Percentiles rank a stretch among this genome's conserved stretches.
These are phyloP conservation scores for Suhomyces anneliseae DNA, from an alignment of 1,139 yeast species.

Conservation along the genomic window DNA sequence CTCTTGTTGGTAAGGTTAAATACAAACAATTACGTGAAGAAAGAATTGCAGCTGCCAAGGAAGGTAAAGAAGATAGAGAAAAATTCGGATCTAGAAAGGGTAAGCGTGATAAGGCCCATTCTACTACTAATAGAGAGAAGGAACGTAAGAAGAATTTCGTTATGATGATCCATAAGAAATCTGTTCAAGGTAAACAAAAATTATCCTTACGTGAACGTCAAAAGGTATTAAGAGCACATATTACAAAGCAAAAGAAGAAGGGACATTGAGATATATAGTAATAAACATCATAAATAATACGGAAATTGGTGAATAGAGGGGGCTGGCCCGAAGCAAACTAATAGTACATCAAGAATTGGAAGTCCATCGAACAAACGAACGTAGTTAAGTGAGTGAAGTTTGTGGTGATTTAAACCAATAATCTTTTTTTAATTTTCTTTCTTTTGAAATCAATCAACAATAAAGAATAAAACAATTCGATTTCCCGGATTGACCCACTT, in stretches of 20 bases:
- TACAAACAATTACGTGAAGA: slow-evolving; percentile 89
- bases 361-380: neutral
- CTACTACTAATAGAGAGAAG: slow-evolving; percentile 94
- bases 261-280: slow-evolving; percentile 42
- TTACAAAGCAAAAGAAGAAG: slow-evolving; percentile 85
- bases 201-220: slow-evolving; percentile 89
- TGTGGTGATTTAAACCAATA: too few species aligned
- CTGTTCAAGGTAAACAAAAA: slow-evolving; percentile 92
- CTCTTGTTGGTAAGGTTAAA: slow-evolving; percentile 80
- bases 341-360: slow-evolving; percentile 7
- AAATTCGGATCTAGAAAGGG: slow-evolving; percentile 88
- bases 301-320: neutral
- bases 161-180: slow-evolving; percentile 95
- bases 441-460: too few species aligned
- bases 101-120: slow-evolving; percentile 72
- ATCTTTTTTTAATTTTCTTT: too few species aligned
- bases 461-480: too few species aligned
- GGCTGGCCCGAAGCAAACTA: slow-evolving; percentile 8
- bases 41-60: slow-evolving; percentile 79
- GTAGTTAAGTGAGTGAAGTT: neutral
- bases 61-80: slow-evolving; percentile 92
- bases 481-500: too few species aligned
- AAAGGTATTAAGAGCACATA: slow-evolving; percentile 79
- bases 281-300: slow-evolving; percentile 9
- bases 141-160: slow-evolving; percentile 98